Evolutionary conservation across 2,329 filamentous ascomycete genomes (phyloP), one percentile per base, ranked within the genome.

Genomic region (Endothia cerciana): DNA sequence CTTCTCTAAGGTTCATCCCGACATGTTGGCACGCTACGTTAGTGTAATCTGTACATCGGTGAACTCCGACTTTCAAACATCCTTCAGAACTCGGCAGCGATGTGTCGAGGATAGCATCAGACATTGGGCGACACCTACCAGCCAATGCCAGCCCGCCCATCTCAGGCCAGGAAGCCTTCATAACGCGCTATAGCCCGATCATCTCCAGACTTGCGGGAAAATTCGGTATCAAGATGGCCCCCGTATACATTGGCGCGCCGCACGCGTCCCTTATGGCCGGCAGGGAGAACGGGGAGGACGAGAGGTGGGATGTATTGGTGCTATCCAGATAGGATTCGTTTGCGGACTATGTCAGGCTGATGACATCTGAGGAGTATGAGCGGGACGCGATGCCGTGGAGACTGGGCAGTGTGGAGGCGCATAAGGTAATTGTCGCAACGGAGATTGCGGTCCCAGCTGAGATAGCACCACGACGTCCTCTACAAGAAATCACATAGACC

Each of bases 321-420:
- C n/a, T 47, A 8, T 47, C n/a, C 43, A 22, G 43, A 19, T n/a
- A 47, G 19, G n/a, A 47, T 8, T 47, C 43, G 43, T 47, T 22
- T 47, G 43, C 43, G 45, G 45, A 49, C 45, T 25, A 28, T 25
- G 45, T 25, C 45, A 49, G 45, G 45, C 45, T 49, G 22, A 49
- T 13, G 43, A 45, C n/a, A 22, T 45, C 43, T 10, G 43, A 45
- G 43, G 43, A 45, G 19, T 45, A 45, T 22, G 45, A 13, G 45
- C 45, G 45, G 45, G 45, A 49, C 45, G 45, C 45, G 45, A 28
- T 28, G 45, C n/a, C 45, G 11, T 28, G 45, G 45, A 10, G 45
- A 13, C 10, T 19, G 17, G 30, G 15, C 13, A 53, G 49, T 30
- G 25, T 53, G 25, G 49, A 33, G 49, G 49, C 28, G 28, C 49